These are phyloP conservation scores for Lasiosphaeriaceae sp. DNA, from an alignment of 495 filamentous ascomycete genomes.

Conservation along the genomic window DNA sequence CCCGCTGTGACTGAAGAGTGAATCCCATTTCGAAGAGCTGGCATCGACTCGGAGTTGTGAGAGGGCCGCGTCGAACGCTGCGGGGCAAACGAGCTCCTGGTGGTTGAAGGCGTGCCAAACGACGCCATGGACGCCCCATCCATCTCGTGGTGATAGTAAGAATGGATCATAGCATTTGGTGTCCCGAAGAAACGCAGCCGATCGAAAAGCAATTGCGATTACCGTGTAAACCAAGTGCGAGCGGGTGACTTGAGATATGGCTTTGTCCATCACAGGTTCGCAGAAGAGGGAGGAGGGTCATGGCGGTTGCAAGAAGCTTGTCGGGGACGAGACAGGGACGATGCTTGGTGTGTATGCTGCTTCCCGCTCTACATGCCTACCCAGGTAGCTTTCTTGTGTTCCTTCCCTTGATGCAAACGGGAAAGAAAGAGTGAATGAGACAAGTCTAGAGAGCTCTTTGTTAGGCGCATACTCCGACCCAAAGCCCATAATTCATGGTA, in stretches of 20 bases:
- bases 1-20: constrained; percentile 17
- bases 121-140: constrained; percentile 11
- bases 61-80: neutral
- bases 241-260: neutral
- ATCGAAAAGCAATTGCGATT: neutral
- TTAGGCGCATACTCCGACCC: no score
- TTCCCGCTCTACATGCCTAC: neutral
- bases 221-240: neutral
- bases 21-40: constrained; percentile 1
- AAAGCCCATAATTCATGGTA: neutral
- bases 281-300: neutral
- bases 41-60: constrained; percentile 2
- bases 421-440: constrained; percentile 8
- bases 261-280: neutral
- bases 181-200: neutral
- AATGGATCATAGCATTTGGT: constrained; percentile 3
- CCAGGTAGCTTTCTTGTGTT: neutral
- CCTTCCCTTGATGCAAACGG: neutral
- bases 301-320: neutral
- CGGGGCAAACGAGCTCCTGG: constrained; percentile 6
- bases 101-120: constrained; percentile 12
- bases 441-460: no score
- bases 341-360: constrained; percentile 2
- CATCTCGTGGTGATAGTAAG: constrained; percentile 11
- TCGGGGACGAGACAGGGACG: neutral